Conservation (phyloP, 23 red algal species). For the Gracilaria domingensis region DNA sequence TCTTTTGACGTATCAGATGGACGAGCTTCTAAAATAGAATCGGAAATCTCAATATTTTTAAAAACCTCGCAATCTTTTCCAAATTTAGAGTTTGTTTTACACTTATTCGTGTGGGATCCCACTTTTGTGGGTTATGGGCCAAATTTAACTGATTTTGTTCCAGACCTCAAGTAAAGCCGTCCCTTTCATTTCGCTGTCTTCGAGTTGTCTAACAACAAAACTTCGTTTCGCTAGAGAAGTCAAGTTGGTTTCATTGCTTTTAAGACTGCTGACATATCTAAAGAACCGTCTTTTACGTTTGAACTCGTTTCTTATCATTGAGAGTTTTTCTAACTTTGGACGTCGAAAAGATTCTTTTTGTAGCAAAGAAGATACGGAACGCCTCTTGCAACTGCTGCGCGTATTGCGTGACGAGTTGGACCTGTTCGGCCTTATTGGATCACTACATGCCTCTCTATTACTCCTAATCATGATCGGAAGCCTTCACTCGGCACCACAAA, state of each 20-base stretch:
- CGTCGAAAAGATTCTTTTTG: background rate
- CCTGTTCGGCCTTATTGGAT: background rate
- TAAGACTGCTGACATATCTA: too few relatives aligned
- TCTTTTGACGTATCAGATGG: too few relatives aligned
- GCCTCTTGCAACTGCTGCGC: background rate
- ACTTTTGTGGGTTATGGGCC: too few relatives aligned
- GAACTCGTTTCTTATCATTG: too few relatives aligned
- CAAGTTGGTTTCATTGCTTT: background rate
- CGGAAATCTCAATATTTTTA: too few relatives aligned
- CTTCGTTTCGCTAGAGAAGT: background rate
- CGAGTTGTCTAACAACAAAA: background rate
- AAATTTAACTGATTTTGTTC: background rate
- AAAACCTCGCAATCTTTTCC: too few relatives aligned
- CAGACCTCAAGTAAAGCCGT: background rate
- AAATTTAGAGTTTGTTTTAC: too few relatives aligned
- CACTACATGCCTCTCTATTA: background rate
- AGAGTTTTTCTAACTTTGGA: background rate
- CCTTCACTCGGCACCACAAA: conserved; percentile 39
- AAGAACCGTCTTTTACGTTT: too few relatives aligned
- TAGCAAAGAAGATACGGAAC: background rate
- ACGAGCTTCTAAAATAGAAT: too few relatives aligned
- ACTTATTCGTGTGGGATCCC: too few relatives aligned
- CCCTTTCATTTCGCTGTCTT: background rate
- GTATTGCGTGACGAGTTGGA: background rate
- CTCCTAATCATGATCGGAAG: conserved; percentile 23